Evolutionary conservation across 2,329 filamentous ascomycete genomes (phyloP), one percentile per base, ranked within the genome.

Genomic region (Fusarium sp.): DNA sequence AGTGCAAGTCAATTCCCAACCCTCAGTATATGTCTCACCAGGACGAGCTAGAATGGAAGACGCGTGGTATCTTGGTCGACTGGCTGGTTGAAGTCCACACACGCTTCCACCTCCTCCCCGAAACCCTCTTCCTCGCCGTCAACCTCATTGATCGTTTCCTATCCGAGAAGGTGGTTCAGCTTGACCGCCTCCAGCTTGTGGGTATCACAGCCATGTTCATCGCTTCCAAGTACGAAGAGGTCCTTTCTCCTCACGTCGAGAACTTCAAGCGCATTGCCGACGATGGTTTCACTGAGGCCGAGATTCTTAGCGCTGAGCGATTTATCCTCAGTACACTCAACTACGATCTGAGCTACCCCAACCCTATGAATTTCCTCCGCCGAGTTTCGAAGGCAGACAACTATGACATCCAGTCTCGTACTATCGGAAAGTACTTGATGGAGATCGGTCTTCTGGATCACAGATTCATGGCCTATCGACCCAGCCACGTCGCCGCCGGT

Each of bases 181-280:
- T 99, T 45, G 95, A 98, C 79, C 94, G 94, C 65, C 90, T 99
- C 8, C 96, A 99, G 81, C 87, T 99, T 11, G 96, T 99, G 59
- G 96, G 96, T 75, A 94, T 98, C 75, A 97, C 96, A 23, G 96
- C 95, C 79, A 98, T 99, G 96, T 98, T 98, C 84, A 97, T 98
- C 76, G 96, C 96, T 14, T 96, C 95, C 76, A 99, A 99, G 83
- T 99, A 98, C 78, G 95, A 99, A 81, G 96, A 99, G 79, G 94
- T 99, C 48, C 87, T 99, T 49, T 98, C 96, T 13, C 96, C 96
- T 43, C 95, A 98, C 73, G 94, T 99, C 37, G 91, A 92, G 78
- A 97, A 97, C 85, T 99, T 99, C 85, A 92, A 92, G 74, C 93
- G 97, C 75, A 94, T 99, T 73, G 94, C 96, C 76, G 96, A 99